phyloP scores from a whole-genome alignment of 768 basidiomycete genomes.

The Dendrothele bispora region DNA sequence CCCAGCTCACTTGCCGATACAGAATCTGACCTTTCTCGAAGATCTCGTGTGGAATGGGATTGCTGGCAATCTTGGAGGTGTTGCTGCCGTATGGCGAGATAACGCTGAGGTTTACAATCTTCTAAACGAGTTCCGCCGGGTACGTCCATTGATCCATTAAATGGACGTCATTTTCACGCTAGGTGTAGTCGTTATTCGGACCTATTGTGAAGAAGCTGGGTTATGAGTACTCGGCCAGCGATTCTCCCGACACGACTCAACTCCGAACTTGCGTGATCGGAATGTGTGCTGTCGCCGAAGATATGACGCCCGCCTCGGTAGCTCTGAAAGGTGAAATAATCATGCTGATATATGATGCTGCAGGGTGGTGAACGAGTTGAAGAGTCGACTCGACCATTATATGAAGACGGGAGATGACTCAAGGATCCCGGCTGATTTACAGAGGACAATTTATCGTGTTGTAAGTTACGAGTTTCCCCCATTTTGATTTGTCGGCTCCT shows the following conservation, averaged over 20 bases:
- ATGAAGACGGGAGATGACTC: constrained; percentile 75
- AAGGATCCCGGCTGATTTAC: constrained; percentile 79
- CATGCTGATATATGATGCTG: too few species aligned
- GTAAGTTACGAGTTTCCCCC: too few species aligned
- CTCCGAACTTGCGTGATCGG: constrained; percentile 59
- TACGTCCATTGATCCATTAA: constrained; percentile 15
- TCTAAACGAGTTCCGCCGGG: constrained; percentile 44
- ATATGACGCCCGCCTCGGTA: constrained; percentile 30
- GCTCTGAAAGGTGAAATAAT: too few species aligned
- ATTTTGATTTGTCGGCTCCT: too few species aligned
- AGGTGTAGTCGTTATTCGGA: constrained; percentile 41
- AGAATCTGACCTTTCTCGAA: too few species aligned
- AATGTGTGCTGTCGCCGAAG: constrained; percentile 43
- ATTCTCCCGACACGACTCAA: constrained; percentile 53
- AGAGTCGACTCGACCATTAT: constrained; percentile 64
- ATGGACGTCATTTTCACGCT: not conserved
- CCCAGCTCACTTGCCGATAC: not conserved
- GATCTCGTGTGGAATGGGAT: constrained; percentile 65
- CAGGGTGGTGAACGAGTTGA: constrained; percentile 57
- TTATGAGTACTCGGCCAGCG: constrained; percentile 51
- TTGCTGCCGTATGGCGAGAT: constrained; percentile 69
- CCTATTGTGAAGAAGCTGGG: constrained; percentile 64
- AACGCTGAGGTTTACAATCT: constrained; percentile 38
- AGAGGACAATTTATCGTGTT: constrained; percentile 49
- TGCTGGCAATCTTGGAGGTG: constrained; percentile 36